Percentiles rank a stretch among this genome's conserved stretches.
These are phyloP conservation scores for Skeletonema potamos DNA, from an alignment of 108 stramenopile genomes.

Conservation along the genomic window DNA sequence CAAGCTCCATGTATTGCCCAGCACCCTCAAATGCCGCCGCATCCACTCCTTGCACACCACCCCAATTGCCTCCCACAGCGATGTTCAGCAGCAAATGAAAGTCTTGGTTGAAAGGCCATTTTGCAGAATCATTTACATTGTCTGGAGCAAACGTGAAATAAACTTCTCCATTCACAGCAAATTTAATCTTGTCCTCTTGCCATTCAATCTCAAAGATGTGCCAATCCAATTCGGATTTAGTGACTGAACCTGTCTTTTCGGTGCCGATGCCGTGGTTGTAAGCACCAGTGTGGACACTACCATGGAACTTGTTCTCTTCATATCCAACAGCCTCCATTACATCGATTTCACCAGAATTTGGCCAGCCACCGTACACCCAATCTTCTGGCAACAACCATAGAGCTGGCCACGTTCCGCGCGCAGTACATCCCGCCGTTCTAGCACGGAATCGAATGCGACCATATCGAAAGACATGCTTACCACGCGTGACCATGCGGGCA, in stretches of 20 bases:
- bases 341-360: constrained; percentile 51
- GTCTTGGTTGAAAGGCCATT: constrained; percentile 44
- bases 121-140: neutral
- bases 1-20: constrained; percentile 31
- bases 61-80: constrained; percentile 52
- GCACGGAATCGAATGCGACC: constrained; percentile 39
- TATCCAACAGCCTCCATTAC: constrained; percentile 47
- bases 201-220: constrained; percentile 39
- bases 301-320: constrained; percentile 19
- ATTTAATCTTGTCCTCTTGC: constrained; percentile 18
- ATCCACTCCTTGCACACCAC: constrained; percentile 19
- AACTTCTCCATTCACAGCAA: constrained; percentile 22
- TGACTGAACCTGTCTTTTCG: constrained; percentile 13
- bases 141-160: constrained; percentile 10
- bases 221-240: constrained; percentile 18
- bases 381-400: constrained; percentile 41
- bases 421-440: constrained; percentile 15
- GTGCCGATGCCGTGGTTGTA: constrained; percentile 14
- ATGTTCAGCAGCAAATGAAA: constrained; percentile 44
- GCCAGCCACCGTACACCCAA: constrained; percentile 37
- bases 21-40: constrained; percentile 10
- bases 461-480: constrained; percentile 15
- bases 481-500: constrained; percentile 26
- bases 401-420: constrained; percentile 37
- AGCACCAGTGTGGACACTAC: constrained; percentile 23